Base-by-base conservation (phyloP, 495 filamentous ascomycete genomes). In the Lindgomyces ingoldianus region DNA sequence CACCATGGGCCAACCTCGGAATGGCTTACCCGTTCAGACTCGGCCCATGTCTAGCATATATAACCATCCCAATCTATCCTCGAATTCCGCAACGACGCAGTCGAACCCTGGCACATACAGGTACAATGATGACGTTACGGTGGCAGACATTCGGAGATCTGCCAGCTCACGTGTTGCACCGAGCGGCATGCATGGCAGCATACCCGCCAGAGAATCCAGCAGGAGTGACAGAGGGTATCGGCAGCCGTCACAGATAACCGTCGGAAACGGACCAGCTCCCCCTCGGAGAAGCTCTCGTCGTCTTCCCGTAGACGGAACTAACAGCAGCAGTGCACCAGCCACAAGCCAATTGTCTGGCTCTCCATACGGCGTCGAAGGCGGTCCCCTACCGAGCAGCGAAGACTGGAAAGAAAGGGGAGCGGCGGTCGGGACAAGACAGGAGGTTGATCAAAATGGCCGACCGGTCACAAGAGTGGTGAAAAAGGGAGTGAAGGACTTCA, bases 401-500 rank as follows among this genome's bases (percentile, higher is more conserved):
- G 93, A 97, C 48, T 97, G 94, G 94, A 89, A 96, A 75, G 94
- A 98, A 21, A 87, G 86, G 56, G 93, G 94, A 41, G 94, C 94
- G 3, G 90, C 94, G 1, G 84, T 94, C 11, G 83, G 86, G 8
- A 78, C 91, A 42, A 83, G 87, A 58, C 87, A 89, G 73, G 93
- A 96, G 74, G 76, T 82, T 14, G 95, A 97, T 77, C 83, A 87
- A 41, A 90, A 89, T 64, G 94, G 94, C 22, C 87, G 89, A 65
- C 86, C 90, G 14, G 84, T 95, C 1, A 82, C 90, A 65, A 87
- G 89, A 67, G 84, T 85, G 57, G 87, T 97, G 54, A 99, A 98
- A 79, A 98, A 98, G 75, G 94, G 95, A 11, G 94, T 98, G 10
- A 89, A 93, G 61, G 95, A 99, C 78, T 99, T 99, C 74, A 87